Conservation (phyloP, 1,284 basidiomycete species). For the Leccinum fallax region DNA sequence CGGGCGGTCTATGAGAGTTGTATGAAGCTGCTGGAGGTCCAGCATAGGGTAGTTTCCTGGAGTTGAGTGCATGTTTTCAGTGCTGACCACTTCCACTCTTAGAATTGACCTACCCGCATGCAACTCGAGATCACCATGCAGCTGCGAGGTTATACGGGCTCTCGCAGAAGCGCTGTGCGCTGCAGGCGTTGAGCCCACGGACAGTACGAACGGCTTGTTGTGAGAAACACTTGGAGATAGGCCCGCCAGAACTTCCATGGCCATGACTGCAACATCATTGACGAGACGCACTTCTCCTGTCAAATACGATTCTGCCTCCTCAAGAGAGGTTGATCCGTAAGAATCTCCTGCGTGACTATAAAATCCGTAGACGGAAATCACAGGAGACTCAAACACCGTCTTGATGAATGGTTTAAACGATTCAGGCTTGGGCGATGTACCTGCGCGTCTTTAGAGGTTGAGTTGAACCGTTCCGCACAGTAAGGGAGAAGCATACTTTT, state of each 20-base stretch:
- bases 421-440: slow-evolving; percentile 57
- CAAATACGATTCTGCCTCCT: slow-evolving; percentile 66
- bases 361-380: slow-evolving; percentile 75
- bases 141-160: slow-evolving; percentile 47
- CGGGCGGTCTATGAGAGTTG: slow-evolving; percentile 58
- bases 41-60: slow-evolving; percentile 82
- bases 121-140: slow-evolving; percentile 67
- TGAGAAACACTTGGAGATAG: slow-evolving; percentile 36
- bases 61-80: slow-evolving; percentile 13
- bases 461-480: slow-evolving; percentile 6
- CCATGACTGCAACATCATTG: slow-evolving; percentile 64
- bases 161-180: slow-evolving; percentile 73
- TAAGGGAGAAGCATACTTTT: slow-evolving; percentile 54
- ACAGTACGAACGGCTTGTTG: slow-evolving; percentile 63
- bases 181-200: slow-evolving; percentile 86
- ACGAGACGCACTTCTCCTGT: slow-evolving; percentile 74
- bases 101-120: slow-evolving; percentile 61
- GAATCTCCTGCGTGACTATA: slow-evolving; percentile 82
- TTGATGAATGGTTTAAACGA: slow-evolving; percentile 62
- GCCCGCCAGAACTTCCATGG: slow-evolving; percentile 48
- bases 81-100: not conserved
- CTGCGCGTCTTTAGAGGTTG: slow-evolving; percentile 68
- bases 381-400: slow-evolving; percentile 52
- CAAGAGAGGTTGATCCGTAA: slow-evolving; percentile 68
- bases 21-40: slow-evolving; percentile 84